Evolutionary conservation across 2,329 filamentous ascomycete species (phyloP).

Genomic region (Fusarium torreyae): DNA sequence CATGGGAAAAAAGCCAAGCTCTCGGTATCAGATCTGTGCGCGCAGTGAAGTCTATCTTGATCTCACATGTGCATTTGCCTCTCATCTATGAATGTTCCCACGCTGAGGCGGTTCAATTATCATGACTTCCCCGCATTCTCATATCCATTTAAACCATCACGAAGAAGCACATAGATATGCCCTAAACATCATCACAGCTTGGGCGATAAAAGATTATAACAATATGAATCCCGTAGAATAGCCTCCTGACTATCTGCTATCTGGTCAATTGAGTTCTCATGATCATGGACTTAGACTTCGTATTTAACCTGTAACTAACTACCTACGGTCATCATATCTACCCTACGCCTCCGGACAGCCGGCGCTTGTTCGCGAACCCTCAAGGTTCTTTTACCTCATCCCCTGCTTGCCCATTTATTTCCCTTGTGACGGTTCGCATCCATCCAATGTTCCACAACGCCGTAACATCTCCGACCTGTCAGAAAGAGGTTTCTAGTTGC

Average conservation of each 20-base stretch:
- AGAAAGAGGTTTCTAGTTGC: conserved; percentile 6
- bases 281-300: too few species aligned
- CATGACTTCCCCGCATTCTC: conserved; percentile 12
- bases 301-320: too few species aligned
- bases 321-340: not conserved
- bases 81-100: not conserved
- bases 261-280: too few species aligned
- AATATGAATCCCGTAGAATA: too few species aligned
- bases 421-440: conserved; percentile 5
- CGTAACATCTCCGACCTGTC: conserved; percentile 39
- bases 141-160: not conserved
- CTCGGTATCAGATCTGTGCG: conserved; percentile 3
- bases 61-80: conserved; percentile 7
- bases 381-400: conserved; percentile 33
- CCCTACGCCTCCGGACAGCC: conserved; percentile 15
- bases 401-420: not conserved
- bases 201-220: too few species aligned
- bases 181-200: not conserved
- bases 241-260: too few species aligned
- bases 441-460: conserved; percentile 25
- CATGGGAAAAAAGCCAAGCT: conserved; percentile 7
- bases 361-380: conserved; percentile 15
- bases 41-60: not conserved
- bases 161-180: not conserved
- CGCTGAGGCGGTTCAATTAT: not conserved